Conservation (phyloP, 441 rosid species). For the Gossypium gossypioides region DNA sequence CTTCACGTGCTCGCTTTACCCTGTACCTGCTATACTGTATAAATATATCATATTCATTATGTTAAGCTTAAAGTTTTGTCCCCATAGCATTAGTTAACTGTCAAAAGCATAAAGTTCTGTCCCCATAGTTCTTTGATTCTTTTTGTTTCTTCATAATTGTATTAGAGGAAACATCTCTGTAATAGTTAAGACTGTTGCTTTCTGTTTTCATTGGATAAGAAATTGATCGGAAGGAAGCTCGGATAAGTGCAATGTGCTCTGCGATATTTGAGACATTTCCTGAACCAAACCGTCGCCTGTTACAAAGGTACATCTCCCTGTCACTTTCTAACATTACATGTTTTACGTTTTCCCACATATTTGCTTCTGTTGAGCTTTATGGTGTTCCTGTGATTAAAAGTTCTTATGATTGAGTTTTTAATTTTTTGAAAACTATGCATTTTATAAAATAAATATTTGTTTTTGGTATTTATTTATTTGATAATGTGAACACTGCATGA, state of each 20-base stretch:
- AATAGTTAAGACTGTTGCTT: constrained; percentile 15
- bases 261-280: constrained; percentile 89
- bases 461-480: neutral
- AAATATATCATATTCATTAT: neutral
- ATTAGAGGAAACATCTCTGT: neutral
- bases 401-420: neutral
- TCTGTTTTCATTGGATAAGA: constrained; percentile 38
- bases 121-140: too few species aligned
- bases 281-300: constrained; percentile 85
- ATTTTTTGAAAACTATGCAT: neutral
- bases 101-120: too few species aligned
- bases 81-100: too few species aligned
- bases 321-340: neutral
- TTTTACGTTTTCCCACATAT: neutral
- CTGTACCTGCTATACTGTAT: neutral
- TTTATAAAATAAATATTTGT: neutral
- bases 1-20: neutral
- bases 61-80: too few species aligned
- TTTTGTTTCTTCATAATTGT: too few species aligned
- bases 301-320: constrained; percentile 53
- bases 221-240: constrained; percentile 83
- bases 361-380: neutral
- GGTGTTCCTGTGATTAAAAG: neutral
- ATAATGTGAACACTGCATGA: neutral
- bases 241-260: constrained; percentile 68